Conservation (phyloP, 768 basidiomycete genomes). For the Boletus rubescentipes region DNA sequence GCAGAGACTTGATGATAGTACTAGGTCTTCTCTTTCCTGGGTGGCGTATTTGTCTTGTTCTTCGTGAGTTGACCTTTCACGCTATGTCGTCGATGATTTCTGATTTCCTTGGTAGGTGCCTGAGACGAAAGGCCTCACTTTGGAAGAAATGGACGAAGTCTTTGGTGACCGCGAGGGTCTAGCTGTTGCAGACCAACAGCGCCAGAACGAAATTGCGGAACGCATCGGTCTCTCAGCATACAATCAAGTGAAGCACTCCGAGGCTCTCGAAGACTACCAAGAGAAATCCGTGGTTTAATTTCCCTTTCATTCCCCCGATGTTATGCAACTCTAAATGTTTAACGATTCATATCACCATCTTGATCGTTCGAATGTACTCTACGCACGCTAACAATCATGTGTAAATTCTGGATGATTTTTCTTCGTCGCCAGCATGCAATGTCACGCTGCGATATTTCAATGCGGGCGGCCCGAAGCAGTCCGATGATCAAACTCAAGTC, state of each 20-base stretch:
- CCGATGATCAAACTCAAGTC: too few relatives aligned
- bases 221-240: conserved; percentile 59
- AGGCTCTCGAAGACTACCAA: conserved; percentile 13
- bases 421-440: too few relatives aligned
- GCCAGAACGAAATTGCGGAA: conserved; percentile 51
- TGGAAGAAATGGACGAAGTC: conserved; percentile 76
- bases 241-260: conserved; percentile 13
- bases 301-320: background rate
- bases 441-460: too few relatives aligned
- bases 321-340: background rate
- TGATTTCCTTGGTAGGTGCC: conserved; percentile 44
- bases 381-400: too few relatives aligned
- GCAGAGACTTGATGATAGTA: background rate
- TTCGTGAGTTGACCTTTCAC: conserved; percentile 42
- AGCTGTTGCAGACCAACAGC: conserved; percentile 53
- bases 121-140: conserved; percentile 69
- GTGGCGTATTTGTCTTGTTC: conserved; percentile 64
- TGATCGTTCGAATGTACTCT: background rate
- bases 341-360: background rate
- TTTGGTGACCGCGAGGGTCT: conserved; percentile 60
- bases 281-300: background rate
- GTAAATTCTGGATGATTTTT: too few relatives aligned
- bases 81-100: background rate
- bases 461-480: too few relatives aligned
- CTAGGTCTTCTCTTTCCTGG: conserved; percentile 65